A percentile compares a stretch with the other conserved stretches of the same genome.
Evolutionary conservation across 179 eudicot species (phyloP).

Genomic region (Nepenthes alata): DNA sequence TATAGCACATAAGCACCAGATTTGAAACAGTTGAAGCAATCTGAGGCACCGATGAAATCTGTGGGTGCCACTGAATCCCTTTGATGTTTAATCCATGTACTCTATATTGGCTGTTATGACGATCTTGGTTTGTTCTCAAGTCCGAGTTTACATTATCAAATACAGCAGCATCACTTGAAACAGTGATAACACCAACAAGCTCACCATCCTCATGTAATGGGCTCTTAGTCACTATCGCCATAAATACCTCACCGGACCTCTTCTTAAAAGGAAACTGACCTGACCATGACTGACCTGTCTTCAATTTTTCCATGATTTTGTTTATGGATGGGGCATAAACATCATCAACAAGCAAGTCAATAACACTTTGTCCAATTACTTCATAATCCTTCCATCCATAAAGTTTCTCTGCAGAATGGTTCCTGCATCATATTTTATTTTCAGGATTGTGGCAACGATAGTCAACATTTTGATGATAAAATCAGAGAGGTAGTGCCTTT

Average conservation of each 20-base stretch:
- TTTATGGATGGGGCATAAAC: slow-evolving; percentile 24
- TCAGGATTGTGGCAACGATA: not conserved
- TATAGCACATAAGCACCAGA: slow-evolving; percentile 56
- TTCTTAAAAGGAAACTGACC: slow-evolving; percentile 74
- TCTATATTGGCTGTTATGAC: slow-evolving; percentile 15
- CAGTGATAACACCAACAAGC: slow-evolving; percentile 72
- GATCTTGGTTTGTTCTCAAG: slow-evolving; percentile 14
- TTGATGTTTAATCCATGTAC: slow-evolving; percentile 26
- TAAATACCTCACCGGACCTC: slow-evolving; percentile 49
- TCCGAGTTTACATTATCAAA: slow-evolving; percentile 31
- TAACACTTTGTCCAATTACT: slow-evolving; percentile 38
- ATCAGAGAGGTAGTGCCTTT: no score
- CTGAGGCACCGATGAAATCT: slow-evolving; percentile 37
- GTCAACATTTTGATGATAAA: not conserved
- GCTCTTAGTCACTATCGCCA: slow-evolving; percentile 63
- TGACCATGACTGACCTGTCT: slow-evolving; percentile 57
- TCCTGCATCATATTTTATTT: slow-evolving; percentile 32
- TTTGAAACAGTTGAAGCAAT: slow-evolving; percentile 61
- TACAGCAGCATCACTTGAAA: slow-evolving; percentile 65
- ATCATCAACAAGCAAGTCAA: slow-evolving; percentile 49
- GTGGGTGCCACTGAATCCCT: slow-evolving; percentile 50
- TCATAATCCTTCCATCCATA: slow-evolving; percentile 64
- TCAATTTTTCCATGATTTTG: slow-evolving; percentile 34
- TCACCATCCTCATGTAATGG: slow-evolving; percentile 62
- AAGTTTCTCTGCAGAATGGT: slow-evolving; percentile 59